Evolutionary conservation across 129 eudicot genomes (phyloP).

Genomic region (Pseudognaphalium luteoalbum): DNA sequence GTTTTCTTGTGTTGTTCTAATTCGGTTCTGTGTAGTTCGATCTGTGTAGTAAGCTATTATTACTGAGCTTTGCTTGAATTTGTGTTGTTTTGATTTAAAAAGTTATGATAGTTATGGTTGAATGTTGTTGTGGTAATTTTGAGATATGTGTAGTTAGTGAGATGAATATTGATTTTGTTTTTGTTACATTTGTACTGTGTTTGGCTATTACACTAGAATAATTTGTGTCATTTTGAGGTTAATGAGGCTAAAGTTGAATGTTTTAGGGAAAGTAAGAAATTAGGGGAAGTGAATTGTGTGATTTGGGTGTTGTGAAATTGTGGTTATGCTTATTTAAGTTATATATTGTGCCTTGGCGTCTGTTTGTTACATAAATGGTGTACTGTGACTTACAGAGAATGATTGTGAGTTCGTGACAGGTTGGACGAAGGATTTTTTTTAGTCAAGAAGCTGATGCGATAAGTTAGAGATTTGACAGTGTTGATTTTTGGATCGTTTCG

Average conservation of each 20-base stretch:
- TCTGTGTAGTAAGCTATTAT: neutral
- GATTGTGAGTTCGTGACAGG: conserved; percentile 16
- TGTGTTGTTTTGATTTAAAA: neutral
- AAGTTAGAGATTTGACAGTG: conserved; percentile 22
- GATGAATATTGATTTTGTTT: neutral
- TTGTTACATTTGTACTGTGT: neutral
- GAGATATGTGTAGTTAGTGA: neutral
- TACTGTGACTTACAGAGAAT: neutral
- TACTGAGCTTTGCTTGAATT: neutral
- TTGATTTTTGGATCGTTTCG: conserved; percentile 19
- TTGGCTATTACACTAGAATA: conserved; percentile 12
- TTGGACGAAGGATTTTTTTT: neutral
- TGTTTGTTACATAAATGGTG: conserved; percentile 16
- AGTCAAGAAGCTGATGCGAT: conserved; percentile 8
- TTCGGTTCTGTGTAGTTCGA: neutral
- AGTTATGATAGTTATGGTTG: neutral
- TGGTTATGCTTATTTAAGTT: conserved; percentile 6
- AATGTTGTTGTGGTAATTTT: neutral
- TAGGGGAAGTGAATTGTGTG: conserved; percentile 15
- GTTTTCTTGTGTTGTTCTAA: neutral
- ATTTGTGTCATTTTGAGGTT: neutral
- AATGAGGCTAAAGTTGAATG: conserved; percentile 12
- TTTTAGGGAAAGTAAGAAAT: conserved; percentile 5
- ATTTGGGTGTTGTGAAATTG: conserved; percentile 13
- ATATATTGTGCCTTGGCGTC: conserved; percentile 14